phyloP scores from a whole-genome alignment of 352 stramenopile genomes.

The Paralagenidium karlingii region DNA sequence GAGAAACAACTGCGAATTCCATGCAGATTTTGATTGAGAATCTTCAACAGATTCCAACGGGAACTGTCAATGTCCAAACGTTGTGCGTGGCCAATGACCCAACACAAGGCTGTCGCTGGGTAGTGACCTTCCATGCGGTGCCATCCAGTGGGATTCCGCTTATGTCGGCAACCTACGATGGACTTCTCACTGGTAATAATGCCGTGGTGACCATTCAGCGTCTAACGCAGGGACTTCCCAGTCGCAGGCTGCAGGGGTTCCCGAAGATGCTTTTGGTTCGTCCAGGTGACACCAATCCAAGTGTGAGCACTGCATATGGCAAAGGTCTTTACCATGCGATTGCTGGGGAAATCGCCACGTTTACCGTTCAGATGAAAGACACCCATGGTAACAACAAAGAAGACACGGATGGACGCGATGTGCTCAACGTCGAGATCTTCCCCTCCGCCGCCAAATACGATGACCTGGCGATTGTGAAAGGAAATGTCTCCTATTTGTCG shows the following conservation, averaged over 20 bases:
- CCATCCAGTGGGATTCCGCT: too few relatives aligned
- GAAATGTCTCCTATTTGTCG: constrained; percentile 31
- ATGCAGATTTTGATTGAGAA: too few relatives aligned
- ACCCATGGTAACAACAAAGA: constrained; percentile 72
- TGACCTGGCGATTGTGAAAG: constrained; percentile 15
- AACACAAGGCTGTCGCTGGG: too few relatives aligned
- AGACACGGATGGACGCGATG: constrained; percentile 13
- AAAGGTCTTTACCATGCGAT: constrained; percentile 39
- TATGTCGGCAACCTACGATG: constrained; percentile 3
- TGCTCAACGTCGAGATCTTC: constrained; percentile 34
- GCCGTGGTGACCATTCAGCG: constrained; percentile 16
- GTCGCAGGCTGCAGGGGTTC: constrained; percentile 34
- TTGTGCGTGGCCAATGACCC: too few relatives aligned
- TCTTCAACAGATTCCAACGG: too few relatives aligned
- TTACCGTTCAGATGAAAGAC: constrained; percentile 74
- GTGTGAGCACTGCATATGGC: constrained; percentile 54
- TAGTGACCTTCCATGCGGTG: too few relatives aligned
- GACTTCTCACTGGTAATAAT: constrained; percentile 40
- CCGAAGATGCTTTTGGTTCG: constrained; percentile 45
- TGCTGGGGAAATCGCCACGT: constrained; percentile 31
- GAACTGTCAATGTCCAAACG: too few relatives aligned
- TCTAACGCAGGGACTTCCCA: constrained; percentile 15
- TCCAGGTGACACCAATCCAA: constrained; percentile 48
- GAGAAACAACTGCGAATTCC: too few relatives aligned
- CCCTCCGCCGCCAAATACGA: constrained; percentile 11